phyloP scores from a whole-genome alignment of 371 early-diverging fungal species.

The Lichtheimia corymbifera region DNA sequence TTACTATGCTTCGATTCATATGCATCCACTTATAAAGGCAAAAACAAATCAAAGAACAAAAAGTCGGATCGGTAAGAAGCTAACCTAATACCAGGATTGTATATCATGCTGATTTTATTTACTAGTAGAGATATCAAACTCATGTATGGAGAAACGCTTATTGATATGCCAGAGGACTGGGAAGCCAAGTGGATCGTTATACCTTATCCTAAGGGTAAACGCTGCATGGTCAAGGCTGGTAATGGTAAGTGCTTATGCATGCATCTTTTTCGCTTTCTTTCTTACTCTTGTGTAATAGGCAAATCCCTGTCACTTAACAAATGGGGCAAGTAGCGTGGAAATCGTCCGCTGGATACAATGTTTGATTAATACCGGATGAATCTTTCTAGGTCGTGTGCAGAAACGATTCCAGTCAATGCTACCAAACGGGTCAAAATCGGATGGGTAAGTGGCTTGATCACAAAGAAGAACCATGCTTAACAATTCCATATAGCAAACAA shows the following conservation, averaged over 20 bases:
- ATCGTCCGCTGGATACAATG: neutral
- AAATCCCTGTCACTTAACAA: conserved; percentile 37
- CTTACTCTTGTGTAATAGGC: conserved; percentile 13
- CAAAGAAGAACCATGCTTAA: neutral
- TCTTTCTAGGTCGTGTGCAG: conserved; percentile 29
- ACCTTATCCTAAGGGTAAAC: conserved; percentile 60
- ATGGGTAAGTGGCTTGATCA: neutral
- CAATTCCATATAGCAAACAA: neutral
- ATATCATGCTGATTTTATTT: neutral
- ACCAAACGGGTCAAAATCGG: conserved; percentile 55
- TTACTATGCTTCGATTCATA: neutral
- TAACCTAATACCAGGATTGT: neutral
- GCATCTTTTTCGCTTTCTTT: neutral
- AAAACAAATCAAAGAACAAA: neutral
- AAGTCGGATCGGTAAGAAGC: neutral
- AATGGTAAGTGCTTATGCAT: conserved; percentile 36
- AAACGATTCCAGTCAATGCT: conserved; percentile 56
- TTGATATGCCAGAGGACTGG: conserved; percentile 55
- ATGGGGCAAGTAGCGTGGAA: conserved; percentile 24
- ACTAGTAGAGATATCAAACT: conserved; percentile 28
- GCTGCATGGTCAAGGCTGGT: conserved; percentile 60
- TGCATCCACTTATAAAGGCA: neutral
- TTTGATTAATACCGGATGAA: neutral
- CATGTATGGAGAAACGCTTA: conserved; percentile 63
- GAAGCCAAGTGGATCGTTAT: conserved; percentile 52